Evolutionary conservation across 257 asterid genomes (phyloP), one percentile per base, ranked within the genome.

Genomic region (Ballota nigra): DNA sequence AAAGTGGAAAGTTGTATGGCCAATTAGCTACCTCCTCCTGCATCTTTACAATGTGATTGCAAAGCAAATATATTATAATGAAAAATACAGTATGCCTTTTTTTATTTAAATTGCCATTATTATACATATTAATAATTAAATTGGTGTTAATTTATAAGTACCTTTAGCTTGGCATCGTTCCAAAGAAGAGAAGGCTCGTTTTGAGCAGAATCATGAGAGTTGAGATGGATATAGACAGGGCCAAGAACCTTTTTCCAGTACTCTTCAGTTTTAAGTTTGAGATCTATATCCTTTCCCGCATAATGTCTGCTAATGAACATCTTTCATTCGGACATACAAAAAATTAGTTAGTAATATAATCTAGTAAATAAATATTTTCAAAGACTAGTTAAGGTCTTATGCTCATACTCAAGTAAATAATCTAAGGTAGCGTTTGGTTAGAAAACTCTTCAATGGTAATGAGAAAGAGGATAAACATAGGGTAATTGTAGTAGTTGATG

Each of bases 161-260:
- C 98, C 83, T 66, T 79, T 57, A 63, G 19, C 47, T 87, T 83
- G 22, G 96, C 97, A 19, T 89, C 90, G 31, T 83, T 40, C 96
- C 97, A 92, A 16, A 92, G 91, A 8, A 83, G 2, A 4, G 85
- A 75, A 36, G 88, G 90, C 33, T 82, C 45, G 8, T 9, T 18
- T 16, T 18, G 69, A 15, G 86, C 83, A 3, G 69, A 40, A 33
- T 34, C 33, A 63, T 79, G 12, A 1, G 97, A 84, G 76, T 92
- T 92, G 43, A 92, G 81, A 64, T 86, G 86, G 10, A 87, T 74
- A 75, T 26, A 85, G 24, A 83, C 76, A 1, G 97, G 97, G 5
- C 96, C 97, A 12, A 84, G 3, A 18, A 89, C 96, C 52, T 87
- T 92, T 68, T 85, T 92, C 97, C 96, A 92, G n/a, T 85, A 16